These are phyloP conservation scores for Globisporangium splendens DNA, from an alignment of 352 stramenopile species.

Conservation along the genomic window DNA sequence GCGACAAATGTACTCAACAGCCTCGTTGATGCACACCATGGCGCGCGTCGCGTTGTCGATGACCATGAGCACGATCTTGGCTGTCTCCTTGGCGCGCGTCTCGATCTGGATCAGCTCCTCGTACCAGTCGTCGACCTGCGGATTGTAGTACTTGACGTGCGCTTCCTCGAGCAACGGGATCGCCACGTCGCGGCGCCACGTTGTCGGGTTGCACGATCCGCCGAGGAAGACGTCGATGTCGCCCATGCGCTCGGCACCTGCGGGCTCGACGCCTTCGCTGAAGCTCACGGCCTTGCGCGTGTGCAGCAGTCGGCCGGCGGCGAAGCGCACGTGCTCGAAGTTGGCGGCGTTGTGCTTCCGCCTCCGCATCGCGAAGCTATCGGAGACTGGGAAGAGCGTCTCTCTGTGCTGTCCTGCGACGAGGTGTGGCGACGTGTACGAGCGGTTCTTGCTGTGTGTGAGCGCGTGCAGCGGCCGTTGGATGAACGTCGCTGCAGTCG, in stretches of 20 bases:
- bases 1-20: constrained; percentile 83
- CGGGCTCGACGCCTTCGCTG: constrained; percentile 38
- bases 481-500: constrained; percentile 7
- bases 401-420: constrained; percentile 17
- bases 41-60: constrained; percentile 74
- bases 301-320: constrained; percentile 12
- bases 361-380: constrained; percentile 11
- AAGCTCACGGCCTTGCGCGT: constrained; percentile 53
- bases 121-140: constrained; percentile 88
- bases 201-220: constrained; percentile 88
- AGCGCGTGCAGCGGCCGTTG: constrained; percentile 39
- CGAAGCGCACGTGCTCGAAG: constrained; percentile 13
- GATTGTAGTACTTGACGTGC: constrained; percentile 81
- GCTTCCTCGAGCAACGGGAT: constrained; percentile 71
- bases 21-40: constrained; percentile 86
- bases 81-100: constrained; percentile 73
- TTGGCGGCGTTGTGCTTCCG: constrained; percentile 15
- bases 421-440: constrained; percentile 70
- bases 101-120: constrained; percentile 83
- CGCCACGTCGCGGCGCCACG: constrained; percentile 74
- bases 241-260: constrained; percentile 21
- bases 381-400: constrained; percentile 17
- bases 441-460: constrained; percentile 36
- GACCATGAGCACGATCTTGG: constrained; percentile 84
- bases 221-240: constrained; percentile 77